Evolutionary conservation across 2,329 filamentous ascomycete genomes (phyloP), one percentile per base, ranked within the genome.

Genomic region (Alternaria sp.): DNA sequence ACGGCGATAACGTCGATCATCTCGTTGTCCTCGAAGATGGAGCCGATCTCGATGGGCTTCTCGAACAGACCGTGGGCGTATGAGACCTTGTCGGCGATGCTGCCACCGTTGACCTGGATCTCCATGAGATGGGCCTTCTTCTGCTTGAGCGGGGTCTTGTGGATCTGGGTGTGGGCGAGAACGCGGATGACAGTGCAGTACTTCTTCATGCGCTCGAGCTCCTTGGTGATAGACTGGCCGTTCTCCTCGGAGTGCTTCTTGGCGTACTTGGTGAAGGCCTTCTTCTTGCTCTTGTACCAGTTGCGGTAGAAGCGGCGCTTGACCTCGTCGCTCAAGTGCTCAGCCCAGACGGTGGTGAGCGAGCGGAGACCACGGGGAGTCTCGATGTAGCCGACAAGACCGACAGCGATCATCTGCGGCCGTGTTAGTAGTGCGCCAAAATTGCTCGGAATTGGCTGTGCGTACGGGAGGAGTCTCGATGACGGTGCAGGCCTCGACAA

Each of bases 271-370:
- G 96, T 99, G 89, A 99, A 99, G 70, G 96, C 96, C 95, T 99
- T 99, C 93, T 97, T 98, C 94, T 99, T 99, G 90, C 90, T 93
- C 92, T 97, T 97, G 92, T 99, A 99, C 96, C 96, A 99, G 92
- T 99, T 99, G 93, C 98, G 98, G 93, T 99, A 99, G 93, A 99
- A 99, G 83, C 96, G 93, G 81, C 96, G 93, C 91, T 97, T 97
- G 85, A 99, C 83, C 88, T 98, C 96, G 85, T 99, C 96, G 86
- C 92, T 93, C 85, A 99, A 86, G 85, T 99, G 96, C 90, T 98
- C 96, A 82, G 96, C 96, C 96, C 96, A 99, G 83, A 99, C 93
- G 82, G 96, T 98, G 84, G 94, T 97, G 85, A 99, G 93, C 75
- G 96, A 99, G 85, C 96, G 95, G 81, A 99, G 93, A 87, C 96